A percentile compares a stretch with the other conserved stretches of the same genome.
phyloP scores from a whole-genome alignment of 192 early-diverging fungal genomes.

The Backusella psychrophila region DNA sequence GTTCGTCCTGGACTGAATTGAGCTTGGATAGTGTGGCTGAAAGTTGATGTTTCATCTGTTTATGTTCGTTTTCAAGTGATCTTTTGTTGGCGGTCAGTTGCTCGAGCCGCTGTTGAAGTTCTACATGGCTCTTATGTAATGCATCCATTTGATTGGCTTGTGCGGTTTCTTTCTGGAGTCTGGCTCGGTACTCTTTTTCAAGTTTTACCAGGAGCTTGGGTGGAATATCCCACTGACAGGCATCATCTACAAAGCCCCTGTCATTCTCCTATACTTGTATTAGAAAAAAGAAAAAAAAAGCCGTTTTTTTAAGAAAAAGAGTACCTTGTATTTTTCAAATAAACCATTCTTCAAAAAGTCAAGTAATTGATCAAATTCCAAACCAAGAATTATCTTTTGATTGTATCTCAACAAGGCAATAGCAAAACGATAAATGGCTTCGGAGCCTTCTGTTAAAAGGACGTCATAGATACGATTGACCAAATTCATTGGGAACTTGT shows the following conservation, averaged over 20 bases:
- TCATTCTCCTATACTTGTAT: slow-evolving; percentile 53
- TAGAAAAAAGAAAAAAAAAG: background rate
- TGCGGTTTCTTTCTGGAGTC: slow-evolving; percentile 59
- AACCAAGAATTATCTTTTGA: slow-evolving; percentile 69
- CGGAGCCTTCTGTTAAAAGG: slow-evolving; percentile 93
- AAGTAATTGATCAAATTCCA: slow-evolving; percentile 84
- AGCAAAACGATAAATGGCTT: slow-evolving; percentile 81
- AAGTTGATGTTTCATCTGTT: slow-evolving; percentile 61
- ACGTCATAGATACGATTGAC: slow-evolving; percentile 93
- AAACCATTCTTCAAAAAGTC: slow-evolving; percentile 92
- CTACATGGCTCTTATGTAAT: slow-evolving; percentile 61
- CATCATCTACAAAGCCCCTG: slow-evolving; percentile 76
- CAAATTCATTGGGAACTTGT: slow-evolving; percentile 91
- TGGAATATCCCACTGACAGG: slow-evolving; percentile 70
- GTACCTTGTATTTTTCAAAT: slow-evolving; percentile 83
- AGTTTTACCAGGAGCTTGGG: slow-evolving; percentile 65
- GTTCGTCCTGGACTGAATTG: slow-evolving; percentile 46
- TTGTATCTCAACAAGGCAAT: slow-evolving; percentile 86
- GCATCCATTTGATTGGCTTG: slow-evolving; percentile 60
- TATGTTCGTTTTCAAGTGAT: slow-evolving; percentile 67
- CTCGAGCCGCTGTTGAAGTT: slow-evolving; percentile 55
- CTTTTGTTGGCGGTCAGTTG: slow-evolving; percentile 58
- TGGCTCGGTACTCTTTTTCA: slow-evolving; percentile 66
- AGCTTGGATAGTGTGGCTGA: slow-evolving; percentile 54
- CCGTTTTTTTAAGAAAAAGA: slow-evolving; percentile 4